These are phyloP conservation scores for Achlya hypogyna DNA, from an alignment of 352 stramenopile genomes.

Conservation along the genomic window DNA sequence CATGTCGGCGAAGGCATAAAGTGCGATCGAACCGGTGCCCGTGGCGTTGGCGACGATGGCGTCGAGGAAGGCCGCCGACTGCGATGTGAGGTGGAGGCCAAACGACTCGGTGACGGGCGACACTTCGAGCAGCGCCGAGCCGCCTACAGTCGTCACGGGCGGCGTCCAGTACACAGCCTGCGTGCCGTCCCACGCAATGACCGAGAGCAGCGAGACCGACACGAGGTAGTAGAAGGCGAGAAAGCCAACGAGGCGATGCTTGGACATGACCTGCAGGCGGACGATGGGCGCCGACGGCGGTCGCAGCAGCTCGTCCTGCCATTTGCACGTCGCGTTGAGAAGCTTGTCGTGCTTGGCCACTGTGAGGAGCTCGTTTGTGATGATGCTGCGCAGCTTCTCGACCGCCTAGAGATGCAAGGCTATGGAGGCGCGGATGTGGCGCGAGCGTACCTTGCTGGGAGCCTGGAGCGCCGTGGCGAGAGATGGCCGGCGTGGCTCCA, in stretches of 20 bases:
- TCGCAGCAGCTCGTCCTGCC: slow-evolving; percentile 7
- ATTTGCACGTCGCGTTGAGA: neutral
- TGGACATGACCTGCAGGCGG: slow-evolving; percentile 10
- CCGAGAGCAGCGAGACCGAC: neutral
- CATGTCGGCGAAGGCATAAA: neutral
- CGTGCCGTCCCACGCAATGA: neutral
- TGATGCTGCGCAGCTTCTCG: neutral
- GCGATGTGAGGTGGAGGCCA: neutral
- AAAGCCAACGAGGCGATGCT: neutral
- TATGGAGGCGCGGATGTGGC: neutral
- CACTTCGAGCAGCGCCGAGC: neutral
- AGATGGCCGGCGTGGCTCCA: neutral
- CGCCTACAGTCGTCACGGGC: neutral
- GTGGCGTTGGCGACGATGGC: neutral
- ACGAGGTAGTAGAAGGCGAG: slow-evolving; percentile 12
- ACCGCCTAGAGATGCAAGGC: neutral
- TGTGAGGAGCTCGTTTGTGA: neutral
- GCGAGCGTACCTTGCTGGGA: neutral
- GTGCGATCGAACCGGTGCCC: neutral
- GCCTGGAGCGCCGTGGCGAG: neutral
- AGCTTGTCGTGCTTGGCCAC: neutral
- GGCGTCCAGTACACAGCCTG: neutral
- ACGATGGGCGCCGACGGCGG: neutral
- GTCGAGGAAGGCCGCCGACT: neutral
- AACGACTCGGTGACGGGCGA: neutral